Conservation (phyloP, 768 basidiomycete species). For the Chlorophyllum brunneum region DNA sequence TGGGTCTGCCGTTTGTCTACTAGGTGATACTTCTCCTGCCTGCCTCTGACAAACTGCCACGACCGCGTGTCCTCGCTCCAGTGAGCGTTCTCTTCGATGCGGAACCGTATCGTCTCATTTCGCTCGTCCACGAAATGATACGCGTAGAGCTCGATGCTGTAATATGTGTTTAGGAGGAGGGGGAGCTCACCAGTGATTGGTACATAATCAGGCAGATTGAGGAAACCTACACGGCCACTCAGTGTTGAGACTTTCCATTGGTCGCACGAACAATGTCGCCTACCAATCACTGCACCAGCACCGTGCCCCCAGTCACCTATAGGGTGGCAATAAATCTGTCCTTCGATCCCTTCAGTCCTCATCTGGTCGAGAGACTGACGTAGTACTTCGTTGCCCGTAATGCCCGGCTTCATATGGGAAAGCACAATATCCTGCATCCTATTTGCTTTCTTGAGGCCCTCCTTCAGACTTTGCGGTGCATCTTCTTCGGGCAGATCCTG, state of each 20-base stretch:
- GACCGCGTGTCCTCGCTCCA: slow-evolving; percentile 33
- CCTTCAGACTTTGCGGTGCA: slow-evolving; percentile 38
- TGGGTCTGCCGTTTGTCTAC: slow-evolving; percentile 25
- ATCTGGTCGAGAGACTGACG: slow-evolving; percentile 37
- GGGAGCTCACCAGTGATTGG: slow-evolving; percentile 45
- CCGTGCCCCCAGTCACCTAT: slow-evolving; percentile 56
- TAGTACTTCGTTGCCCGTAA: slow-evolving; percentile 46
- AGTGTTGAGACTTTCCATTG: no score
- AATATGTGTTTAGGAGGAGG: slow-evolving; percentile 47
- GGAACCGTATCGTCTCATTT: slow-evolving; percentile 41
- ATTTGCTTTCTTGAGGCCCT: slow-evolving; percentile 43
- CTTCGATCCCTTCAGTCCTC: slow-evolving; percentile 39
- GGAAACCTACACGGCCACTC: slow-evolving; percentile 29
- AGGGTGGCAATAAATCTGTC: slow-evolving; percentile 49
- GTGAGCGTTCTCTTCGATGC: slow-evolving; percentile 41
- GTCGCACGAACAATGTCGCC: background rate
- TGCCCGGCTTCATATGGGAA: slow-evolving; percentile 38
- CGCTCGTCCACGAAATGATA: slow-evolving; percentile 46
- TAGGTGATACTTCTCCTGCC: slow-evolving; percentile 45
- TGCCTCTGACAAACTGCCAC: slow-evolving; percentile 48
- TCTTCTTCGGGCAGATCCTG: slow-evolving; percentile 32
- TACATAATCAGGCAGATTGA: slow-evolving; percentile 40
- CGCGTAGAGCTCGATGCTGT: slow-evolving; percentile 51
- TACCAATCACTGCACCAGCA: slow-evolving; percentile 45
- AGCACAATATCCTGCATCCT: slow-evolving; percentile 49